Evolutionary conservation across 23 red algal species (phyloP), one percentile per base, ranked within the genome.

Genomic region (Chondrus crispus): DNA sequence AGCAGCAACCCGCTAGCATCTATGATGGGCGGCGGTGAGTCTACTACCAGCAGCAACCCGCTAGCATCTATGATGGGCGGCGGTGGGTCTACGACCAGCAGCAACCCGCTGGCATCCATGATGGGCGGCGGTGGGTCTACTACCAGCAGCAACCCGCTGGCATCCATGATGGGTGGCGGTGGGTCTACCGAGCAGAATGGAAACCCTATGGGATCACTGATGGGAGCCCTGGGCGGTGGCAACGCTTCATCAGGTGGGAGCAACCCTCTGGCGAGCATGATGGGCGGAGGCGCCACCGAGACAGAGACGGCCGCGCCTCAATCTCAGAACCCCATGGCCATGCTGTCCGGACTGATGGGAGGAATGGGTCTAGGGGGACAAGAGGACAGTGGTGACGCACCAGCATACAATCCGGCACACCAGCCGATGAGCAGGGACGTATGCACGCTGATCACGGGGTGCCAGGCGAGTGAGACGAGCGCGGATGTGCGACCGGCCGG

Each of bases 401-500:
- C 89, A 46, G 40, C 63, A 57, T 92, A 92, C 43, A 84, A 84
- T 37, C 89, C 89, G 8, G 38, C 43, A 8, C 77, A 92, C 41
- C 39, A 92, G 30, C 16, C 51, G 9, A 49, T 95, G 41, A 77
- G 51, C 57, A 53, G 75, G 20, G 93, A 95, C 37, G 85, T 88
- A 42, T 89, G 94, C 75, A 92, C 89, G 33, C 80, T 96, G 28
- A 96, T 96, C 74, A 96, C 94, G 4, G 94, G 94, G n/a, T 96
- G 94, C 30, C 94, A 92, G 46, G 58, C 87, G 24, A 57, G 81
- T 80, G 87, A 96, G 74, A 96, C 94, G 18, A 90, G 84, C 54
- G 94, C 94, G 0, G 94, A 96, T 81, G 94, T 96, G 81, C 87
- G 94, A 54, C 93, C 93, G 45, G 43, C 80, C n/a, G 88, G 82